These are phyloP conservation scores for Botrytis hyacinthi DNA, from an alignment of 2,329 filamentous ascomycete species.

Conservation along the genomic window DNA sequence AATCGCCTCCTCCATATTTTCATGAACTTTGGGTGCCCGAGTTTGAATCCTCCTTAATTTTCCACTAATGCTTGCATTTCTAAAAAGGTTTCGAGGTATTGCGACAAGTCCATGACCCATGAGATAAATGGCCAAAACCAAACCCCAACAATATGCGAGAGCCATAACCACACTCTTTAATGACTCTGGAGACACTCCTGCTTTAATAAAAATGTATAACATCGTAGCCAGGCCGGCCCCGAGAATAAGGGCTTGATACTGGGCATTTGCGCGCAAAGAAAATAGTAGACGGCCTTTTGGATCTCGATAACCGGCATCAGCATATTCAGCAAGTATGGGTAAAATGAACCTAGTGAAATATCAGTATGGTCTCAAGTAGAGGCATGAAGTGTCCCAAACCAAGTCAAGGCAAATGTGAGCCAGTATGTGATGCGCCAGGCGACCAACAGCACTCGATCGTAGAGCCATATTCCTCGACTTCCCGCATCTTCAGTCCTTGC, in stretches of 20 bases:
- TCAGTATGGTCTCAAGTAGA: slow-evolving; percentile 6
- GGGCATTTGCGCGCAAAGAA: slow-evolving; percentile 81
- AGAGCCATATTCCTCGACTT: slow-evolving; percentile 82
- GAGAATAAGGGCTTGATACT: slow-evolving; percentile 82
- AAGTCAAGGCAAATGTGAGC: slow-evolving; percentile 93
- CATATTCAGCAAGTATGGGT: slow-evolving; percentile 89
- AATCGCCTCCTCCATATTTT: slow-evolving; percentile 82
- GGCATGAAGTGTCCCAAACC: slow-evolving; percentile 52
- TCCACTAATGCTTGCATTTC: slow-evolving; percentile 73
- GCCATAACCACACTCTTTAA: slow-evolving; percentile 90
- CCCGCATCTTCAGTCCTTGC: slow-evolving; percentile 69
- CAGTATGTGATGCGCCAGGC: slow-evolving; percentile 96
- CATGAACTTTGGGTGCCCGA: slow-evolving; percentile 77
- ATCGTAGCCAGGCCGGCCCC: slow-evolving; percentile 68
- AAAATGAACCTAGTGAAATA: slow-evolving; percentile 70
- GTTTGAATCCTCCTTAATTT: slow-evolving; percentile 73
- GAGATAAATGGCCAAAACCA: slow-evolving; percentile 88
- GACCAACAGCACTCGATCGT: slow-evolving; percentile 72
- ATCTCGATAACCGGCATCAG: slow-evolving; percentile 89
- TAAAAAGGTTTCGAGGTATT: slow-evolving; percentile 77
- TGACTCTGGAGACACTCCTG: slow-evolving; percentile 67
- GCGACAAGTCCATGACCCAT: slow-evolving; percentile 97
- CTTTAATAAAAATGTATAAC: slow-evolving; percentile 78
- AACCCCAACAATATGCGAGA: slow-evolving; percentile 88
- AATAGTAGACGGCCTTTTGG: slow-evolving; percentile 78